These are phyloP conservation scores for barrel medic (Medicago truncatula) DNA, from an alignment of 306 rosid species.

Conservation along the genomic window DNA sequence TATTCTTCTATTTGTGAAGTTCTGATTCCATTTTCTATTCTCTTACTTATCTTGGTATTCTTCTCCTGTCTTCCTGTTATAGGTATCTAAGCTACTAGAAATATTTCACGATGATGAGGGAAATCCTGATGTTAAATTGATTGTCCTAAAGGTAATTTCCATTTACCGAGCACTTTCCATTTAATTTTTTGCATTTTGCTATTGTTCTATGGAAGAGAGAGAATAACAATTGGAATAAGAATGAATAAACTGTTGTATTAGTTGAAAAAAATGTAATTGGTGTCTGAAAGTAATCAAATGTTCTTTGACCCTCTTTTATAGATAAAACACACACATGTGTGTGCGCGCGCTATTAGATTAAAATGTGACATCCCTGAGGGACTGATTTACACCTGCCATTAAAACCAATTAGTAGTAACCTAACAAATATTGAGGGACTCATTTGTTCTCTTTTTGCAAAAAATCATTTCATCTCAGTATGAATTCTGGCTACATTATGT, in stretches of 20 bases:
- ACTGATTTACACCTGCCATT: too few relatives aligned
- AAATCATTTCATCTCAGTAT: not conserved
- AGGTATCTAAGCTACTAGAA: slow-evolving; percentile 73
- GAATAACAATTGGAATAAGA: slow-evolving; percentile 8
- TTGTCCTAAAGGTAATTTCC: slow-evolving; percentile 70
- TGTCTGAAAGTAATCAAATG: not conserved
- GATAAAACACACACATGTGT: too few relatives aligned
- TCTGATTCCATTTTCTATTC: slow-evolving; percentile 23
- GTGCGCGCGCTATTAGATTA: too few relatives aligned
- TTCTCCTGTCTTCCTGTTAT: slow-evolving; percentile 24
- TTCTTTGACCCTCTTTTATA: too few relatives aligned
- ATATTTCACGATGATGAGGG: slow-evolving; percentile 60
- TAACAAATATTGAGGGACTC: not conserved
- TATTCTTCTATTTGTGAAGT: slow-evolving; percentile 24
- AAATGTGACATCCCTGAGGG: too few relatives aligned
- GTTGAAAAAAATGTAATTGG: not conserved
- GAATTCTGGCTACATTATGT: not conserved
- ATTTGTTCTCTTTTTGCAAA: not conserved
- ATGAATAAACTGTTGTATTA: slow-evolving; percentile 16
- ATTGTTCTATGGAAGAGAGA: slow-evolving; percentile 1
- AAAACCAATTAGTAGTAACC: too few relatives aligned
- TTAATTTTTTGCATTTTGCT: not conserved
- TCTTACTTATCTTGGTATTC: slow-evolving; percentile 13
- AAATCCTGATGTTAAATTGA: slow-evolving; percentile 69
- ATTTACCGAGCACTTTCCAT: slow-evolving; percentile 15